These are phyloP conservation scores for Fagopyrum homotropicum DNA, from an alignment of 148 eudicot species.

Conservation along the genomic window DNA sequence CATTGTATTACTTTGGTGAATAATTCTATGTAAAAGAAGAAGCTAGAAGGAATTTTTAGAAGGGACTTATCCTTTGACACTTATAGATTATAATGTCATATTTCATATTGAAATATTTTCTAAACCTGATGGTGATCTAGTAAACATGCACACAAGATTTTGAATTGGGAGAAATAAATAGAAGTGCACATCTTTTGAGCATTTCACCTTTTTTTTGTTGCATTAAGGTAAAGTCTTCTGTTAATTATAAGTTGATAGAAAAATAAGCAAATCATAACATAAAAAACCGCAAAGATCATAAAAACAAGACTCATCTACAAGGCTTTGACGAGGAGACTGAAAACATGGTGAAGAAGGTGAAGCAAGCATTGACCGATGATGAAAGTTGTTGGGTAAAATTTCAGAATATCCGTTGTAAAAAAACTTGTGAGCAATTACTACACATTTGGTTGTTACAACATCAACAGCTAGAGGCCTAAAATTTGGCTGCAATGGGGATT, in stretches of 20 bases:
- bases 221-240: constrained; percentile 7
- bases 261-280: constrained; percentile 49
- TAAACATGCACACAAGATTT: background rate
- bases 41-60: background rate
- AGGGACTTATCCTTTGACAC: background rate
- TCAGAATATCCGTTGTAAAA: background rate
- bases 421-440: too few species aligned
- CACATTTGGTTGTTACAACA: too few species aligned
- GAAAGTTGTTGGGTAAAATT: constrained; percentile 92
- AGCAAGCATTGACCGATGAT: constrained; percentile 63
- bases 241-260: constrained; percentile 13
- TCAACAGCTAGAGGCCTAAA: too few species aligned
- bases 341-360: constrained; percentile 69
- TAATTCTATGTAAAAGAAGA: background rate
- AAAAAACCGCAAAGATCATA: constrained; percentile 44
- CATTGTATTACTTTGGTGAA: background rate
- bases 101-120: background rate
- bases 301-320: constrained; percentile 53
- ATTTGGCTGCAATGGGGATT: too few species aligned
- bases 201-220: background rate
- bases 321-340: constrained; percentile 84
- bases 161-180: background rate
- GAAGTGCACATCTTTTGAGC: background rate
- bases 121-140: background rate
- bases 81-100: background rate